A percentile compares a stretch with the other conserved stretches of the same genome.
Evolutionary conservation across 495 filamentous ascomycete species (phyloP).

Genomic region (Penicillium canariense): DNA sequence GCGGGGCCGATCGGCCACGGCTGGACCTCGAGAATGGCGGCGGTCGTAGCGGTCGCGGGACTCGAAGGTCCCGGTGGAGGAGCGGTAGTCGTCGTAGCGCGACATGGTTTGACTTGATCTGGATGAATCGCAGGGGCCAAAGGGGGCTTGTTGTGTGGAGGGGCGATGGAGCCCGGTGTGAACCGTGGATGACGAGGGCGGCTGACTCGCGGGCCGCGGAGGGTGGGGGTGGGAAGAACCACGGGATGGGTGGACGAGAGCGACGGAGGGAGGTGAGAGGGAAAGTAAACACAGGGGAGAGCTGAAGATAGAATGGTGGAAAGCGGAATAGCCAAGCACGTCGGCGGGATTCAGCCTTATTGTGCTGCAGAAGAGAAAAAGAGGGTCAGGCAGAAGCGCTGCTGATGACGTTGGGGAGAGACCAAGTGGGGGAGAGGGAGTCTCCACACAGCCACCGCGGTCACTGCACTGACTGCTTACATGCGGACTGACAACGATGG

Average conservation of each 20-base stretch:
- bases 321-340: background rate
- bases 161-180: slow-evolving; percentile 5
- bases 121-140: background rate
- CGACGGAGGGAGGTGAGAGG: background rate
- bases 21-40: slow-evolving; percentile 42
- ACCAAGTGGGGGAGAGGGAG: background rate
- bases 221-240: slow-evolving; percentile 20
- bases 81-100: slow-evolving; percentile 47
- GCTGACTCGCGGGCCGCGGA: slow-evolving; percentile 30
- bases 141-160: slow-evolving; percentile 1
- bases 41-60: slow-evolving; percentile 48
- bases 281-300: background rate
- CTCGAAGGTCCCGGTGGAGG: slow-evolving; percentile 40
- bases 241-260: slow-evolving; percentile 7
- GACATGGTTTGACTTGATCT: slow-evolving; percentile 38
- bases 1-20: slow-evolving; percentile 44
- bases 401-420: slow-evolving; percentile 18
- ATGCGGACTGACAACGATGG: background rate
- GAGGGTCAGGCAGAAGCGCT: slow-evolving; percentile 17
- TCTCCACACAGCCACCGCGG: background rate
- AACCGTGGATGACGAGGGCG: slow-evolving; percentile 36
- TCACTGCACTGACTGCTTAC: background rate
- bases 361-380: slow-evolving; percentile 1
- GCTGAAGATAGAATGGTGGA: background rate
- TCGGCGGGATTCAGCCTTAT: background rate